A percentile compares a stretch with the other conserved stretches of the same genome.
Conservation (phyloP, 768 basidiomycete species). For the Tremella yokohamensis region DNA sequence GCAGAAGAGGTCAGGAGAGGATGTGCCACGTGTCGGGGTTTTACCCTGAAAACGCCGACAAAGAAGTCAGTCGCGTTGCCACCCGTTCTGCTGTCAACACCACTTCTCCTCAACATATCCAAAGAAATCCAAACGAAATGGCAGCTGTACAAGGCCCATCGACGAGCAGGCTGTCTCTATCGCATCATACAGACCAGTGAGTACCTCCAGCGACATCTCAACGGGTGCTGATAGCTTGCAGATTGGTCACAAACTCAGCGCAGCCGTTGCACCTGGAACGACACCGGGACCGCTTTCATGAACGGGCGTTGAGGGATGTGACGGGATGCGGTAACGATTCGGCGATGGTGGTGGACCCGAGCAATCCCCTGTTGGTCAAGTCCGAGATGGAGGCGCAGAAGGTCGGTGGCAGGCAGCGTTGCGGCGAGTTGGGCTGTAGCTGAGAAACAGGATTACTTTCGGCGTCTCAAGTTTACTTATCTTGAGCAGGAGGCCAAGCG, state of each 20-base stretch:
- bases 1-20: too few relatives aligned
- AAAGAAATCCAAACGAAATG: too few relatives aligned
- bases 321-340: conserved; percentile 33
- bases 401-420: conserved; percentile 13
- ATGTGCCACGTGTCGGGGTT: too few relatives aligned
- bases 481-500: conserved; percentile 87
- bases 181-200: conserved; percentile 20
- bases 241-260: conserved; percentile 13
- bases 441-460: conserved; percentile 39
- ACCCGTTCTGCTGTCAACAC: too few relatives aligned
- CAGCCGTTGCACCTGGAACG: conserved; percentile 25
- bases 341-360: conserved; percentile 34
- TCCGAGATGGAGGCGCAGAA: conserved; percentile 44
- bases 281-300: conserved; percentile 36
- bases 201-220: not conserved
- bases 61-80: too few relatives aligned
- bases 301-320: conserved; percentile 34
- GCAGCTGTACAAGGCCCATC: not conserved
- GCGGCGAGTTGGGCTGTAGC: not conserved
- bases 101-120: too few relatives aligned
- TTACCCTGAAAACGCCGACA: too few relatives aligned
- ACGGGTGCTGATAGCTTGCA: not conserved
- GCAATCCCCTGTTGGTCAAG: conserved; percentile 37
- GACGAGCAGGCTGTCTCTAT: not conserved
- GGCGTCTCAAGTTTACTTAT: conserved; percentile 74